A percentile compares a stretch with the other conserved stretches of the same genome.
Conservation (phyloP, 768 basidiomycete genomes). For the Boletales sp. region DNA sequence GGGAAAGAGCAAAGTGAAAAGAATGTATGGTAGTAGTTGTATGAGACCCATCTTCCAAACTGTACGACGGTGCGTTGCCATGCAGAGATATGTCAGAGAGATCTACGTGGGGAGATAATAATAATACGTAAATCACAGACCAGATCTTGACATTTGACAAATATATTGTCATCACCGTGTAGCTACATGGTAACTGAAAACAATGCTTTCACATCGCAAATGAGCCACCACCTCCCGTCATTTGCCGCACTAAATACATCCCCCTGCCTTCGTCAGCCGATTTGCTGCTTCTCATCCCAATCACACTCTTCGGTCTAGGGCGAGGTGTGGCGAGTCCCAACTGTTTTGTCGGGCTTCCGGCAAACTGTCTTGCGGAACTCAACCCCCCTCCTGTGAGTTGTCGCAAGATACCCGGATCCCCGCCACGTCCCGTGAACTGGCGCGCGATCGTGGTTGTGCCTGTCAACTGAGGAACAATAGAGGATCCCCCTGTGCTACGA, state of each 20-base stretch:
- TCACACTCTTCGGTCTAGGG: slow-evolving; percentile 75
- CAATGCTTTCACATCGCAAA: slow-evolving; percentile 18
- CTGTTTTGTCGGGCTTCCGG: slow-evolving; percentile 69
- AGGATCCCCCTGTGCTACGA: slow-evolving; percentile 23
- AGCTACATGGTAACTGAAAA: slow-evolving; percentile 16
- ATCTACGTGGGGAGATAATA: not conserved
- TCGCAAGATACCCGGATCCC: slow-evolving; percentile 36
- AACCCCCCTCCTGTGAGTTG: slow-evolving; percentile 68
- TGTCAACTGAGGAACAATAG: slow-evolving; percentile 54
- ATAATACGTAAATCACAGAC: slow-evolving; percentile 3
- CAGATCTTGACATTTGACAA: slow-evolving; percentile 7
- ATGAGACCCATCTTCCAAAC: not conserved
- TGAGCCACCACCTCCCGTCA: slow-evolving; percentile 55
- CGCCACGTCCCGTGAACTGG: slow-evolving; percentile 64
- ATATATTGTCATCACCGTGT: not conserved
- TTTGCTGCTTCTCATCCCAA: slow-evolving; percentile 61
- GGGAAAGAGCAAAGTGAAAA: not conserved
- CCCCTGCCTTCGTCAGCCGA: slow-evolving; percentile 63
- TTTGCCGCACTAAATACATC: slow-evolving; percentile 74
- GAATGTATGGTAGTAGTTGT: not conserved
- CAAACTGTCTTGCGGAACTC: slow-evolving; percentile 64
- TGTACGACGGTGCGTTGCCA: slow-evolving; percentile 8
- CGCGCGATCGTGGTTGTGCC: slow-evolving; percentile 71
- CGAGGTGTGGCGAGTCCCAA: slow-evolving; percentile 41
- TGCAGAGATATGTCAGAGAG: not conserved